Conservation (phyloP, 257 asterid species). For the Sherardia arvensis region DNA sequence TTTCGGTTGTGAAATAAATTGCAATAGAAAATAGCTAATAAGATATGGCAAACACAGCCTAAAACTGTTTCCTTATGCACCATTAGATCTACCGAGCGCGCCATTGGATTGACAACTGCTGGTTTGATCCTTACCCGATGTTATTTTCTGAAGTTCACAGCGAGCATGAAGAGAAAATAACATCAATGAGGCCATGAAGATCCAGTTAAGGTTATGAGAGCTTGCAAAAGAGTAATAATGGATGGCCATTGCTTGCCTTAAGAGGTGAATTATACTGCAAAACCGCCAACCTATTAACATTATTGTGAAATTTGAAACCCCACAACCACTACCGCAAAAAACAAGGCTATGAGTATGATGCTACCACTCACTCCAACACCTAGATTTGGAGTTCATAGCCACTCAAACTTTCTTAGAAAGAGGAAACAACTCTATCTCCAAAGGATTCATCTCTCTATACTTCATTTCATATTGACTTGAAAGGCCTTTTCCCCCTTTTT, state of each 20-base stretch:
- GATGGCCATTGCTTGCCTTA: neutral
- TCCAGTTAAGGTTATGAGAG: neutral
- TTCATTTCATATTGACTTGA: slow-evolving; percentile 27
- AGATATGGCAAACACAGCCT: too few species aligned
- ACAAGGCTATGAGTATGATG: slow-evolving; percentile 15
- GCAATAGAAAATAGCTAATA: too few species aligned
- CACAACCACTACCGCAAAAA: slow-evolving; percentile 31
- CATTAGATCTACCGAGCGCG: too few species aligned
- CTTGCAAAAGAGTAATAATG: neutral
- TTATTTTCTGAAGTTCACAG: too few species aligned
- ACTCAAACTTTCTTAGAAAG: slow-evolving; percentile 16
- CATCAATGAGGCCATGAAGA: neutral
- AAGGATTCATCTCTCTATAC: slow-evolving; percentile 41
- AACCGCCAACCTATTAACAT: slow-evolving; percentile 33
- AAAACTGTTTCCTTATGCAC: neutral
- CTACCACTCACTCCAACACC: slow-evolving; percentile 42
- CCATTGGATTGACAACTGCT: too few species aligned
- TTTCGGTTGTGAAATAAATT: too few species aligned
- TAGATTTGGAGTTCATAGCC: slow-evolving; percentile 28
- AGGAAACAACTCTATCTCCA: slow-evolving; percentile 26
- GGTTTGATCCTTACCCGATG: too few species aligned
- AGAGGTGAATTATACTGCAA: slow-evolving; percentile 15
- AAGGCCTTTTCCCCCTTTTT: neutral
- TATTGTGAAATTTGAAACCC: slow-evolving; percentile 42
- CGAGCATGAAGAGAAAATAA: too few species aligned